Conservation (phyloP, 306 rosid genomes). For the Acacia melanoxylon region DNA sequence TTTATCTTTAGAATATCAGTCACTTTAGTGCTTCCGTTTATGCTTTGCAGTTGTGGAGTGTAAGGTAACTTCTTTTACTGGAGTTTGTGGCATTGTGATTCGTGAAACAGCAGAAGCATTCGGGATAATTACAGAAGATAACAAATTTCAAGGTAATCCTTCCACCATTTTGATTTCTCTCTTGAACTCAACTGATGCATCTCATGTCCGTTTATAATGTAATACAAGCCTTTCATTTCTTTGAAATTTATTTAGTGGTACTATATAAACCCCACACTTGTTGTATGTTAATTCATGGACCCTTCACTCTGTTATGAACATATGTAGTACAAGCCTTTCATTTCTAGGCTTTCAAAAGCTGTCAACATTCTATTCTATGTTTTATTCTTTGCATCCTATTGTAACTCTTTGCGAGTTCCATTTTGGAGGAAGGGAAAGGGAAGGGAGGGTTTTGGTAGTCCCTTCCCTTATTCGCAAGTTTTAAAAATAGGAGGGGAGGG, state of each 20-base stretch:
- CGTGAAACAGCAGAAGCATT: slow-evolving; percentile 86
- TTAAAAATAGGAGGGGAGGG: too few species aligned
- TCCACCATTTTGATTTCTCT: not conserved
- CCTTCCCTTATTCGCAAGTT: too few species aligned
- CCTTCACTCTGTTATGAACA: not conserved
- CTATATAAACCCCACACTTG: not conserved
- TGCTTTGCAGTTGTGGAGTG: slow-evolving; percentile 72
- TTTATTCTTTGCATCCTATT: not conserved
- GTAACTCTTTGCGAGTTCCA: too few species aligned
- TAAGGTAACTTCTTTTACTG: slow-evolving; percentile 53
- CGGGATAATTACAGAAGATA: slow-evolving; percentile 68
- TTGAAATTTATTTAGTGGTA: not conserved
- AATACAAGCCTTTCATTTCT: not conserved
- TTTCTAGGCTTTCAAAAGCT: not conserved
- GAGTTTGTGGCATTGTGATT: slow-evolving; percentile 74
- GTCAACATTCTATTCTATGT: not conserved
- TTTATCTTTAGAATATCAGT: slow-evolving; percentile 1
- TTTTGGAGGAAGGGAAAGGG: too few species aligned
- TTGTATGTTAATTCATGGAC: not conserved
- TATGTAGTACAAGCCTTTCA: not conserved
- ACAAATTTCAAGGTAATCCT: slow-evolving; percentile 62
- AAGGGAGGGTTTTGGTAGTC: too few species aligned
- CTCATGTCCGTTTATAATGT: not conserved
- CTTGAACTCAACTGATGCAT: not conserved
- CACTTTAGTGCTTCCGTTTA: not conserved